phyloP scores from a whole-genome alignment of 129 eudicot genomes.

The Scalesia atractyloides region DNA sequence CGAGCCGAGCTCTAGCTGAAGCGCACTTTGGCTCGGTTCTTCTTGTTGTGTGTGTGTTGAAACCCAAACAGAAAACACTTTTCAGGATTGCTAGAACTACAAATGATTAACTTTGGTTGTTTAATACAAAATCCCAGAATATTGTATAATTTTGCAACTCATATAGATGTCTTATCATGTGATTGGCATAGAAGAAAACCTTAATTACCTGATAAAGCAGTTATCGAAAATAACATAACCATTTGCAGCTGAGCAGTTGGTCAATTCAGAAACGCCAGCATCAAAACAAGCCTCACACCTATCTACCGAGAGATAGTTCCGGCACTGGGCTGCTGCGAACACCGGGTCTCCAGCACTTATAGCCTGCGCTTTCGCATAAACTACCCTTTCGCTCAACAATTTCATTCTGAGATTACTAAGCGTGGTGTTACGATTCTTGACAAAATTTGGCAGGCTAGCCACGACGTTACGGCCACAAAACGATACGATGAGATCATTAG shows the following conservation, averaged over 20 bases:
- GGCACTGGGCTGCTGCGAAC: slow-evolving; percentile 57
- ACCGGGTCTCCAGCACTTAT: slow-evolving; percentile 52
- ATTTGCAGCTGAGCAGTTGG: slow-evolving; percentile 54
- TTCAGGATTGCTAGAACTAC: too few species aligned
- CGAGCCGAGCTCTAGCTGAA: too few species aligned
- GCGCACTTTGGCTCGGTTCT: too few species aligned
- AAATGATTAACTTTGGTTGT: too few species aligned
- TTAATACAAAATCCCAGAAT: too few species aligned
- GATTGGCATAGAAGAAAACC: slow-evolving; percentile 6
- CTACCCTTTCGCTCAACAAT: slow-evolving; percentile 19
- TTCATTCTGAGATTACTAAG: slow-evolving; percentile 48
- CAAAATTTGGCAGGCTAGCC: slow-evolving; percentile 19
- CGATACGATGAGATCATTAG: neutral
- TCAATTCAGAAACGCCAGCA: slow-evolving; percentile 45
- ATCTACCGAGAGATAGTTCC: slow-evolving; percentile 50
- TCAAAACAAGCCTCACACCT: slow-evolving; percentile 62
- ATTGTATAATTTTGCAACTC: too few species aligned
- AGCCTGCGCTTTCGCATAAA: slow-evolving; percentile 50
- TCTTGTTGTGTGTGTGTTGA: too few species aligned
- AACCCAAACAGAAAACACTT: too few species aligned
- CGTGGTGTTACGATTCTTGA: slow-evolving; percentile 46
- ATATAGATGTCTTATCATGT: too few species aligned
- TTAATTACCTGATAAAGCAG: slow-evolving; percentile 53
- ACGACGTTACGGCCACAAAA: slow-evolving; percentile 24
- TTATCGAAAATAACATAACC: slow-evolving; percentile 63